These are phyloP conservation scores for Kazachstania sp. DNA, from an alignment of 1,139 yeast genomes.

Conservation along the genomic window DNA sequence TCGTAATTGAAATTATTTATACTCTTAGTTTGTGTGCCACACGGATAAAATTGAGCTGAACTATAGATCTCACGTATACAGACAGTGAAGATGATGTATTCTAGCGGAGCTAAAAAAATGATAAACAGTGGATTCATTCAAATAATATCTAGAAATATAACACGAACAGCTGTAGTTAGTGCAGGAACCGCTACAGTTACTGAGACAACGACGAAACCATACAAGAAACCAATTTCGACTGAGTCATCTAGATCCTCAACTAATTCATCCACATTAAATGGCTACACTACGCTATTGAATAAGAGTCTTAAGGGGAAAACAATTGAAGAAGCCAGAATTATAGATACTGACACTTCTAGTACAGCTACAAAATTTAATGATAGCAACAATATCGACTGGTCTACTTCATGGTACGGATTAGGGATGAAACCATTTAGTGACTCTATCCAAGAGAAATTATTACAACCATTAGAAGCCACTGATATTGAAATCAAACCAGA, in stretches of 20 bases:
- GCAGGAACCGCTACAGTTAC: too few relatives aligned
- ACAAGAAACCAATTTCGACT: too few relatives aligned
- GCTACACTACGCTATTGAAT: constrained; percentile 2
- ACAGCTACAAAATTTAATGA: neutral
- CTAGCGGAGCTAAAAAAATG: too few relatives aligned
- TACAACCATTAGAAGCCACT: constrained; percentile 49
- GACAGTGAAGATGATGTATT: too few relatives aligned
- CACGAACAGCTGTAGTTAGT: too few relatives aligned
- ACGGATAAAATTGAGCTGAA: too few relatives aligned
- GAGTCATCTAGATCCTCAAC: neutral
- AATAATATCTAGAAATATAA: too few relatives aligned
- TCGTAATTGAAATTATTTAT: too few relatives aligned
- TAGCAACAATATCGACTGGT: constrained; percentile 43
- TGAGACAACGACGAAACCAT: too few relatives aligned
- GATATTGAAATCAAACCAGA: constrained; percentile 95
- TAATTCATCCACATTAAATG: neutral
- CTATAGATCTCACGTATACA: too few relatives aligned
- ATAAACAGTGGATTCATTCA: too few relatives aligned
- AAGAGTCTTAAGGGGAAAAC: constrained; percentile 1
- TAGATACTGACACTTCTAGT: neutral
- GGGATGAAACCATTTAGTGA: constrained; percentile 67
- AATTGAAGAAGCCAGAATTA: neutral
- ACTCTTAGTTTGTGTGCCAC: too few relatives aligned
- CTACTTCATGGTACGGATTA: constrained; percentile 71
- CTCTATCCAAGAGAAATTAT: constrained; percentile 49